phyloP scores from a whole-genome alignment of 2,329 filamentous ascomycete genomes.

The Leptosphaerulina australis region DNA sequence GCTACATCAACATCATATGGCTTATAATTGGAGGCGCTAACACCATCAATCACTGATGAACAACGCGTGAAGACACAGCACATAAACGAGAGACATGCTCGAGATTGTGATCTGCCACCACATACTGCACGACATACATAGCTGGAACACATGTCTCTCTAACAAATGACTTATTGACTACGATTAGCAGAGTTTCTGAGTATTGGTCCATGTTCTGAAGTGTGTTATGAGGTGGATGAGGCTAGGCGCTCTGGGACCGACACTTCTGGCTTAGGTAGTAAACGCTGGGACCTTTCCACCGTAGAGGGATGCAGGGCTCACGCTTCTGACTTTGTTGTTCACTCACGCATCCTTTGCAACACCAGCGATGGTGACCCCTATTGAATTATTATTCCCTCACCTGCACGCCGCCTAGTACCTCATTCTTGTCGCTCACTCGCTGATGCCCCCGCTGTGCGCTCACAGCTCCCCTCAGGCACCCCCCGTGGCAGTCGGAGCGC shows the following conservation, averaged over 20 bases:
- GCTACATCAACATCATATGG: conserved; percentile 4
- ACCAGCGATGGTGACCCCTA: conserved; percentile 15
- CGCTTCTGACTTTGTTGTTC: neutral
- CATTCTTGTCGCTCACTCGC: conserved; percentile 1
- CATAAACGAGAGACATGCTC: neutral
- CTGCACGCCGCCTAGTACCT: conserved; percentile 8
- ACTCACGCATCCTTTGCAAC: conserved; percentile 4
- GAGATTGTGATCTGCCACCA: neutral
- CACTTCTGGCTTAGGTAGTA: conserved; percentile 2
- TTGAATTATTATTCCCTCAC: neutral
- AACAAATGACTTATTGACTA: too few relatives aligned
- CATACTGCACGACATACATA: neutral
- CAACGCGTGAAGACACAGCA: neutral
- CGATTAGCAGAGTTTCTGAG: too few relatives aligned
- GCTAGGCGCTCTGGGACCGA: conserved; percentile 8
- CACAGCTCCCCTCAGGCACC: conserved; percentile 22
- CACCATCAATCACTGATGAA: neutral
- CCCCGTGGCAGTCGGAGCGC: conserved; percentile 25
- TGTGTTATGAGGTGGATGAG: neutral
- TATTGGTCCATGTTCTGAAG: too few relatives aligned
- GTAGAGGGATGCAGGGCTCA: conserved; percentile 4
- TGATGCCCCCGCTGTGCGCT: conserved; percentile 14
- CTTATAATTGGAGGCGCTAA: conserved; percentile 4
- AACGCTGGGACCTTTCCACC: conserved; percentile 10
- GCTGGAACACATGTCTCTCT: neutral